Evolutionary conservation across 345 rosid genomes (phyloP).

Genomic region (Camelina neglecta): DNA sequence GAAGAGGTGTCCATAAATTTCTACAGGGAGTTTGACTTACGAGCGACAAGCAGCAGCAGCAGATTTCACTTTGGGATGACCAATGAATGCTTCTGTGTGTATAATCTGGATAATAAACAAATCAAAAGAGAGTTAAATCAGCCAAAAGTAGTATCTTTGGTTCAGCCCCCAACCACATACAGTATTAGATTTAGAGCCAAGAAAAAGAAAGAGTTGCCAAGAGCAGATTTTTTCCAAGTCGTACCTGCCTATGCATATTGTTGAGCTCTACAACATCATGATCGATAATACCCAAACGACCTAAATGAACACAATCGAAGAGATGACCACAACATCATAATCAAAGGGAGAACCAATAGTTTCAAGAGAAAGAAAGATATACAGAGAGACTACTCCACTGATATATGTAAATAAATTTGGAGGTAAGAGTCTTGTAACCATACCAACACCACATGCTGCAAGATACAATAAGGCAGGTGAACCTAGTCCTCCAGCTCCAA

Average conservation of each 20-base stretch:
- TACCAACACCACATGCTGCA: constrained; percentile 94
- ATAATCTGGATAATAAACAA: constrained; percentile 60
- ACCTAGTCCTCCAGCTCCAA: constrained; percentile 98
- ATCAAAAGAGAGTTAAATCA: not conserved
- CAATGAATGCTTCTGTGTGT: constrained; percentile 92
- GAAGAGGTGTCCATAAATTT: not conserved
- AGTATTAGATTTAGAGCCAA: not conserved
- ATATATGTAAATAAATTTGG: not conserved
- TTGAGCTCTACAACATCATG: constrained; percentile 96
- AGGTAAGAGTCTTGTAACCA: constrained; percentile 25
- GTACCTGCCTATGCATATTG: constrained; percentile 98
- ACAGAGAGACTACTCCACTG: not conserved
- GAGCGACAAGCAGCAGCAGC: constrained; percentile 86
- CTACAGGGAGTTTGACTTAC: constrained; percentile 49
- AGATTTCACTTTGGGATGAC: constrained; percentile 88
- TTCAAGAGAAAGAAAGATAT: not conserved
- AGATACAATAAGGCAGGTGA: constrained; percentile 89
- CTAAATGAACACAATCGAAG: constrained; percentile 46
- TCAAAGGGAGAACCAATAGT: not conserved
- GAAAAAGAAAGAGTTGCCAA: constrained; percentile 21
- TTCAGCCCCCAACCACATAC: not conserved
- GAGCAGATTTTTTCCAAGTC: not conserved
- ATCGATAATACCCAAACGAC: constrained; percentile 88
- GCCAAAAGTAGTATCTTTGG: not conserved
- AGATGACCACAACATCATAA: not conserved